Evolutionary conservation across 805 yeast genomes (phyloP).

Genomic region (Maudiozyma barnettii): DNA sequence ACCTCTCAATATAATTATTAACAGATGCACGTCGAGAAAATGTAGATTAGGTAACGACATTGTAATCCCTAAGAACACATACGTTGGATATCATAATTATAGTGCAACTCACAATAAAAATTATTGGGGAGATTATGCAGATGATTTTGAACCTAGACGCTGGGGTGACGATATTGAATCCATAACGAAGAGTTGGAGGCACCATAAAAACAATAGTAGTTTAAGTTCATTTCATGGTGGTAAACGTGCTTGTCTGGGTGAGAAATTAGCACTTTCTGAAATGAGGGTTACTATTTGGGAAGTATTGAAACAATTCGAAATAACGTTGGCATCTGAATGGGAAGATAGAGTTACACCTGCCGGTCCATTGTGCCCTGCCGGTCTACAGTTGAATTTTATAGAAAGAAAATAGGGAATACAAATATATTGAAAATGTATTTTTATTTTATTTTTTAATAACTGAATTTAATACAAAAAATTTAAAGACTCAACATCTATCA

Average conservation of each 20-base stretch:
- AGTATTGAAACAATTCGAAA: constrained; percentile 30
- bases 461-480: too few species aligned
- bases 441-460: too few species aligned
- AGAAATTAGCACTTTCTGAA: constrained; percentile 44
- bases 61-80: constrained; percentile 39
- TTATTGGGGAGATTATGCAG: constrained; percentile 39
- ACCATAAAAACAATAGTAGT: constrained; percentile 36
- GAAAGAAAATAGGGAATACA: too few species aligned
- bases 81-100: constrained; percentile 47
- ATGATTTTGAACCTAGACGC: constrained; percentile 38
- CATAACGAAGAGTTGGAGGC: constrained; percentile 32
- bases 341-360: constrained; percentile 43
- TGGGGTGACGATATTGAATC: constrained; percentile 41
- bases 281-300: constrained; percentile 32
- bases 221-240: constrained; percentile 53
- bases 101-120: constrained; percentile 38
- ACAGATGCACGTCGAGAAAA: constrained; percentile 35
- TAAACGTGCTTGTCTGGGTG: constrained; percentile 51
- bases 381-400: constrained; percentile 25
- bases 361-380: constrained; percentile 46
- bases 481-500: too few species aligned
- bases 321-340: constrained; percentile 38
- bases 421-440: too few species aligned
- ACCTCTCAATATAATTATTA: constrained; percentile 48
- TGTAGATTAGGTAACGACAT: constrained; percentile 35